Evolutionary conservation across 2,329 filamentous ascomycete species (phyloP).

Genomic region (Sphaerulina musiva): DNA sequence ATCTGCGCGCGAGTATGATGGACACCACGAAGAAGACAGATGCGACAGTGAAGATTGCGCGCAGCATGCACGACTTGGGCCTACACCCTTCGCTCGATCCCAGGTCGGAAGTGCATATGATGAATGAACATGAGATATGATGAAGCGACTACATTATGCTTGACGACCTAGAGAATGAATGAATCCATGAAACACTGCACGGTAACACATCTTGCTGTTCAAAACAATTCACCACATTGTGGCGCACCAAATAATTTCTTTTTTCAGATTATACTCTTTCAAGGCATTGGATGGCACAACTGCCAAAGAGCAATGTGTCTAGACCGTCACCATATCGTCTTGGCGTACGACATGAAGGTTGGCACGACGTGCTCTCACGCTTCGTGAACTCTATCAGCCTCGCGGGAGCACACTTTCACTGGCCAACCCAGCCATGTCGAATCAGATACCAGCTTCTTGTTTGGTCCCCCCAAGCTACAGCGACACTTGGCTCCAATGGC

Average conservation of each 20-base stretch:
- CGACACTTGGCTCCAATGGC: slow-evolving; percentile 11
- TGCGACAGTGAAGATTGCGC: not conserved
- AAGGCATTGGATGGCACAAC: no score
- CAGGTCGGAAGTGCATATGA: not conserved
- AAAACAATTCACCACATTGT: no score
- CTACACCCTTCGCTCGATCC: slow-evolving; percentile 6
- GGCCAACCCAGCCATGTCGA: slow-evolving; percentile 2
- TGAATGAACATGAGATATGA: slow-evolving; percentile 9
- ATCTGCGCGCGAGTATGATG: slow-evolving; percentile 33
- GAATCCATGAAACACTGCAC: no score
- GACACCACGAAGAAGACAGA: slow-evolving; percentile 10
- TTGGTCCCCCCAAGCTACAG: slow-evolving; percentile 4
- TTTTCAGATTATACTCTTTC: no score
- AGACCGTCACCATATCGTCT: slow-evolving; percentile 1
- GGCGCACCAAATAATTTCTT: no score
- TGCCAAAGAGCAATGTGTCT: not conserved
- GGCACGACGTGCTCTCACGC: not conserved
- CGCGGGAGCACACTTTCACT: not conserved
- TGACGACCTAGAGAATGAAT: not conserved
- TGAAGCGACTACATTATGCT: not conserved
- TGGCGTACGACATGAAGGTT: not conserved
- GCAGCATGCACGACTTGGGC: slow-evolving; percentile 11
- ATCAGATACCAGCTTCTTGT: slow-evolving; percentile 6
- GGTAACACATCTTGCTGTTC: no score
- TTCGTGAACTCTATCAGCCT: slow-evolving; percentile 4